phyloP scores from a whole-genome alignment of 1,284 basidiomycete genomes.

The Ganoderma resinaceum region DNA sequence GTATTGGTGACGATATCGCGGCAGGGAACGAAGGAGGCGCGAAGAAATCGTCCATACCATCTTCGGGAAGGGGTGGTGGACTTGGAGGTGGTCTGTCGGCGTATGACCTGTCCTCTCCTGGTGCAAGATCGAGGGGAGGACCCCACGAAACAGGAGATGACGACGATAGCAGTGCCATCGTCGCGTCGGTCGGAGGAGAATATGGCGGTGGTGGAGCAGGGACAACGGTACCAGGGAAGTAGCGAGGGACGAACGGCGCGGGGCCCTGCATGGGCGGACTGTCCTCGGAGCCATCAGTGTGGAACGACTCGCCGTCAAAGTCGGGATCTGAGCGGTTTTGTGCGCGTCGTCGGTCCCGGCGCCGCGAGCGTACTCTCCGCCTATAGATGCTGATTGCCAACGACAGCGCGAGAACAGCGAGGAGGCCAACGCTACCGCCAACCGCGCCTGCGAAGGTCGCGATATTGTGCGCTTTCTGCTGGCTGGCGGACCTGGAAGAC shows the following conservation, averaged over 20 bases:
- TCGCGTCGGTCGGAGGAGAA: constrained; percentile 30
- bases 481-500: constrained; percentile 32
- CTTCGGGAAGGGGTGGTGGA: constrained; percentile 33
- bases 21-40: constrained; percentile 36
- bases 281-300: constrained; percentile 49
- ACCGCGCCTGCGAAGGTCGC: constrained; percentile 61
- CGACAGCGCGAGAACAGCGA: constrained; percentile 52
- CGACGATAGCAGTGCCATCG: constrained; percentile 33
- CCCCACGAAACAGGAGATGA: constrained; percentile 27
- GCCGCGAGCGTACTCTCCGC: constrained; percentile 50
- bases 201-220: constrained; percentile 49
- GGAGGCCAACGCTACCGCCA: constrained; percentile 57
- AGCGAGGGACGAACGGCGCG: constrained; percentile 57
- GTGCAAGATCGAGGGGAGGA: constrained; percentile 26
- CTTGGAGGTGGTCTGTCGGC: constrained; percentile 39
- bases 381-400: constrained; percentile 58
- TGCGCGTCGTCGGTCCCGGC: constrained; percentile 49
- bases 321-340: constrained; percentile 26
- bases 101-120: constrained; percentile 36
- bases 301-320: constrained; percentile 42
- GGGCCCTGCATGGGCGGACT: constrained; percentile 52
- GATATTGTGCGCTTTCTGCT: constrained; percentile 43
- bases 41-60: constrained; percentile 33
- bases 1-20: constrained; percentile 40
- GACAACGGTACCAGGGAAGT: constrained; percentile 56